Percentiles rank a stretch among this genome's conserved stretches.
These are phyloP conservation scores for Phytophthora citrophthora DNA, from an alignment of 352 stramenopile genomes.

Conservation along the genomic window DNA sequence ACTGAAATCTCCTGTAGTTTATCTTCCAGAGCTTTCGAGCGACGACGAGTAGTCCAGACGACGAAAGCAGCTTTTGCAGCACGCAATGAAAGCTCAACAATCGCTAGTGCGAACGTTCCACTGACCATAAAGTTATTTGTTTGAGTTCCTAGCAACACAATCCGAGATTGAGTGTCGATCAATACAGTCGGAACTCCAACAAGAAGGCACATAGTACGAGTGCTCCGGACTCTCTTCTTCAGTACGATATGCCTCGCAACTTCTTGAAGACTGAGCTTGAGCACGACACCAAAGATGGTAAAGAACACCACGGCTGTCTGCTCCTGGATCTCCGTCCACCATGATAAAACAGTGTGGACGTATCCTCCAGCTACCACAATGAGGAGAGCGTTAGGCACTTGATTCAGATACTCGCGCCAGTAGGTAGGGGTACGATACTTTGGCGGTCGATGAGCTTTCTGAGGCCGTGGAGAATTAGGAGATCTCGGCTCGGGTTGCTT, in stretches of 20 bases:
- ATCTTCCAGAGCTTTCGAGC: constrained; percentile 11
- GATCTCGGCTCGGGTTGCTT: not conserved
- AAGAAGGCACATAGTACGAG: constrained; percentile 48
- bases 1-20: constrained; percentile 12
- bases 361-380: constrained; percentile 27
- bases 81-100: constrained; percentile 33
- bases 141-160: constrained; percentile 40
- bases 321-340: constrained; percentile 4
- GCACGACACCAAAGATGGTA: constrained; percentile 23
- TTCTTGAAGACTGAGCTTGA: constrained; percentile 51
- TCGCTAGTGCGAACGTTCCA: constrained; percentile 29
- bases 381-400: constrained; percentile 8
- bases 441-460: constrained; percentile 2
- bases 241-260: constrained; percentile 26
- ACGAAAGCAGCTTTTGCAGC: constrained; percentile 31
- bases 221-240: constrained; percentile 37
- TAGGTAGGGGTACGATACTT: constrained; percentile 7
- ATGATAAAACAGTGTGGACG: constrained; percentile 29
- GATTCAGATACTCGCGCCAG: constrained; percentile 5
- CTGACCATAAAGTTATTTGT: constrained; percentile 16
- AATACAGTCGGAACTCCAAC: constrained; percentile 50
- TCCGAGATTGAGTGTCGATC: constrained; percentile 53
- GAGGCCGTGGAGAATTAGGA: not conserved
- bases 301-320: constrained; percentile 21
- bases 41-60: constrained; percentile 27